Evolutionary conservation across 495 filamentous ascomycete species (phyloP), one percentile per base, ranked within the genome.

Genomic region (Hamigera avellanea): DNA sequence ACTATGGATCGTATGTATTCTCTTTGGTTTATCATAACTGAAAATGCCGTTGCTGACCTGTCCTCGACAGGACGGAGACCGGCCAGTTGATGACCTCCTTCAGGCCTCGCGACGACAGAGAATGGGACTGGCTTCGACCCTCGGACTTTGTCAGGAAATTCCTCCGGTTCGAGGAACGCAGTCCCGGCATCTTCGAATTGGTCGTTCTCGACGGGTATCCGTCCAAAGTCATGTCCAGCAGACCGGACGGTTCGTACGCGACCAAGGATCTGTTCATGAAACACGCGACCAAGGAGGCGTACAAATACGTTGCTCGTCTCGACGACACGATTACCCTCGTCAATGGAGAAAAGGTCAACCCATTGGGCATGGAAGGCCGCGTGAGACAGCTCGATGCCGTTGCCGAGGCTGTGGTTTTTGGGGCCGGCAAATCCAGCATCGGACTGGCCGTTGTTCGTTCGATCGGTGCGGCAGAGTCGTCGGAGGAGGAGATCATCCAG

Each of bases 281-380:
- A 35, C 79, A 78, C 47, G 64, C 64, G 5, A 56, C 39, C 1
- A 72, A 69, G 9, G 60, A 70, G 33, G 69, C 70, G 9, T 82
- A 75, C 61, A 66, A 64, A 37, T 80, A 81, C 46, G 64, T 75
- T 34, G 68, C 64, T 16, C 59, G 77, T 28, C 59, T 71, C 1
- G 78, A 81, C 38, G 67, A 75, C 14, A 71, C 76, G 17, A 59
- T 81, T 27, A 75, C 69, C 0, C 56, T 83, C 3, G 56, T 73
- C 12, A 83, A 78, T 10, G 78, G 78, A 0, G 78, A 80, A 54
- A 82, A 83, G 38, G 79, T 81, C 21, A 76, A 78, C 41, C 77
- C 78, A 5, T 66, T 73, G 14, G 72, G 72, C 1, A 48, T 82
- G 12, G 78, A 83, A 59, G 67, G 61, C 13, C 49, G 49, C 0